phyloP scores from a whole-genome alignment of 2,329 filamentous ascomycete genomes.

The Arachnomyces sp. region DNA sequence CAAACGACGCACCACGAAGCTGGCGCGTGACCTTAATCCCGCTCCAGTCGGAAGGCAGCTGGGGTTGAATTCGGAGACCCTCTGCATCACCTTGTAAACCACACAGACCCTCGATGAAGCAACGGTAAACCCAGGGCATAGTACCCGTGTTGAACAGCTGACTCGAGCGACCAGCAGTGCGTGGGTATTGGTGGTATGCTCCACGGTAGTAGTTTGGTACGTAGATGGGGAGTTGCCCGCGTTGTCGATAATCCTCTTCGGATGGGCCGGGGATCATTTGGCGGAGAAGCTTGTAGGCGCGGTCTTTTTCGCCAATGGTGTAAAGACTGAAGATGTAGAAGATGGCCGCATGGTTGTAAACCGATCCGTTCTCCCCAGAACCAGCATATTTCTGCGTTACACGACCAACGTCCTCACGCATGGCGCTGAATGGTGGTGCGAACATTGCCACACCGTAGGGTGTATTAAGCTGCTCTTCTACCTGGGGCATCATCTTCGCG shows the following conservation, averaged over 20 bases:
- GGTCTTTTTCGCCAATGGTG: slow-evolving; percentile 41
- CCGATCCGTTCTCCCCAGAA: slow-evolving; percentile 50
- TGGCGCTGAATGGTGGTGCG: slow-evolving; percentile 44
- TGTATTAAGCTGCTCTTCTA: slow-evolving; percentile 45
- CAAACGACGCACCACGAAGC: slow-evolving; percentile 46
- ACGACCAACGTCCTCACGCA: slow-evolving; percentile 52
- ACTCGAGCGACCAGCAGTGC: slow-evolving; percentile 48
- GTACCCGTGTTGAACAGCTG: slow-evolving; percentile 54
- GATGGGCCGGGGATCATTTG: slow-evolving; percentile 48
- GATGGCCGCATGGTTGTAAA: slow-evolving; percentile 50
- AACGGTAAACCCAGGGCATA: slow-evolving; percentile 49
- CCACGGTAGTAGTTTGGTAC: slow-evolving; percentile 54
- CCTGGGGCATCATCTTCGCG: slow-evolving; percentile 38
- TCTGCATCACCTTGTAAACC: slow-evolving; percentile 44
- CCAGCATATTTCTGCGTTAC: slow-evolving; percentile 52
- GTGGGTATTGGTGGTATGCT: slow-evolving; percentile 40
- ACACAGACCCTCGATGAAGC: slow-evolving; percentile 48
- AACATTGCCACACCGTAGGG: slow-evolving; percentile 52
- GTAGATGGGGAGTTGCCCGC: slow-evolving; percentile 50
- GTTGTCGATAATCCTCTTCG: slow-evolving; percentile 43
- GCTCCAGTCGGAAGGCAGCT: slow-evolving; percentile 45
- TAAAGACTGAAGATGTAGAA: slow-evolving; percentile 51
- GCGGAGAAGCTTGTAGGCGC: slow-evolving; percentile 44
- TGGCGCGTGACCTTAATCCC: slow-evolving; percentile 39
- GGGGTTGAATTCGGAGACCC: slow-evolving; percentile 42